Evolutionary conservation across 2,329 filamentous ascomycete genomes (phyloP).

Genomic region (Helicocarpus griseus): DNA sequence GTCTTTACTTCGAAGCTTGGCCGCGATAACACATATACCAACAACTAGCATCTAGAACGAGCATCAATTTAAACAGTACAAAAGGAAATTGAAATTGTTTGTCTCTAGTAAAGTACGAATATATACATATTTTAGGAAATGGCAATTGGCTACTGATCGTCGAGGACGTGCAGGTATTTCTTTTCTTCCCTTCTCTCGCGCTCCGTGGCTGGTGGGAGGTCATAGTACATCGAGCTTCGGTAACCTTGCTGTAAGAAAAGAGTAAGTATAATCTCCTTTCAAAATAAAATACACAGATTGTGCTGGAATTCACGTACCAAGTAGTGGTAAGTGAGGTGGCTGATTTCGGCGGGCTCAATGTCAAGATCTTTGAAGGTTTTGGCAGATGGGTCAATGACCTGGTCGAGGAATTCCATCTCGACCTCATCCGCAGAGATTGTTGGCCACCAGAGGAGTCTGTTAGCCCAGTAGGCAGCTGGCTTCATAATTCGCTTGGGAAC

Average conservation of each 20-base stretch:
- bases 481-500: constrained; percentile 72
- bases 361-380: constrained; percentile 94
- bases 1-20: no score
- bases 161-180: constrained; percentile 91
- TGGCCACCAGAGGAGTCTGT: constrained; percentile 83
- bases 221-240: constrained; percentile 79
- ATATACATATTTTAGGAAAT: constrained; percentile 31
- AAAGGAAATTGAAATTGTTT: constrained; percentile 20
- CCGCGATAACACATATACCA: no score
- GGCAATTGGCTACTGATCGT: constrained; percentile 57
- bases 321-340: constrained; percentile 85
- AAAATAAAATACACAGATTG: not conserved
- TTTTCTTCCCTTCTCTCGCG: constrained; percentile 89
- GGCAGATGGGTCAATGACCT: constrained; percentile 77
- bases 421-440: constrained; percentile 74
- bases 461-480: constrained; percentile 63
- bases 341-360: constrained; percentile 80
- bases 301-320: constrained; percentile 50
- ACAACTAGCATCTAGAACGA: not conserved
- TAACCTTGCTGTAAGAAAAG: constrained; percentile 63
- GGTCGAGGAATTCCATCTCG: constrained; percentile 86
- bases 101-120: constrained; percentile 30
- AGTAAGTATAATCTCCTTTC: not conserved
- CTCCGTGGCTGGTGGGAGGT: constrained; percentile 88
- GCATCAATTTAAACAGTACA: not conserved